Percentiles rank a stretch among this genome's conserved stretches.
Evolutionary conservation across 2,329 filamentous ascomycete genomes (phyloP).

Genomic region (Pseudogymnoascus sp.): DNA sequence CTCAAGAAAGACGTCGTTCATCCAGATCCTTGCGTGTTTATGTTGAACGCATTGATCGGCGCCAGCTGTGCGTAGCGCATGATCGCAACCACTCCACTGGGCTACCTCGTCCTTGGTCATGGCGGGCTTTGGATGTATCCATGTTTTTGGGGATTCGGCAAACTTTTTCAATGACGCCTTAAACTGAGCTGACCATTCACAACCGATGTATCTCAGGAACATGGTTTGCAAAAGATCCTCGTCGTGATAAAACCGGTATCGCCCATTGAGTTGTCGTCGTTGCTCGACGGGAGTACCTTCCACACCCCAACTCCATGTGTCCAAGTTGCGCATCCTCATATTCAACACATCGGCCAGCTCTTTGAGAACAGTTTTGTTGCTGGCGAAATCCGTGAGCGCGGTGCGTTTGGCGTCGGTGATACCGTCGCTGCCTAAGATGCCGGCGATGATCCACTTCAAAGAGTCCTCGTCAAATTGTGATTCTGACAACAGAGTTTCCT

Average conservation of each 20-base stretch:
- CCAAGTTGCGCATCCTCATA: conserved; percentile 45
- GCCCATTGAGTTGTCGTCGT: conserved; percentile 49
- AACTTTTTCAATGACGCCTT: conserved; percentile 32
- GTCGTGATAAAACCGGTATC: conserved; percentile 54
- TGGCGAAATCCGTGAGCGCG: conserved; percentile 44
- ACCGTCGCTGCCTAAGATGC: conserved; percentile 45
- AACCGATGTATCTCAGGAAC: conserved; percentile 47
- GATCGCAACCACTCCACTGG: background rate
- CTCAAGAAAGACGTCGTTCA: conserved; percentile 47
- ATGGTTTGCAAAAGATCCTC: conserved; percentile 51
- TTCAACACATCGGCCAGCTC: conserved; percentile 53
- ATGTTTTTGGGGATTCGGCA: conserved; percentile 13
- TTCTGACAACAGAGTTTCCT: conserved; percentile 16
- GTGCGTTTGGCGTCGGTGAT: conserved; percentile 45
- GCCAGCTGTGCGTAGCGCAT: background rate
- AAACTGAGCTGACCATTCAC: conserved; percentile 43
- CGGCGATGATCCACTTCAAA: conserved; percentile 41
- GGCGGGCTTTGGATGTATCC: conserved; percentile 24
- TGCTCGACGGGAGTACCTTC: conserved; percentile 42
- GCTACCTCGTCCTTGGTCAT: conserved; percentile 26
- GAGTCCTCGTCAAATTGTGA: conserved; percentile 36
- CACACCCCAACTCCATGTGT: conserved; percentile 46
- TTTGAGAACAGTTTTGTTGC: conserved; percentile 42
- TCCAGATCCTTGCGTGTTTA: conserved; percentile 39
- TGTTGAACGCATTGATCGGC: conserved; percentile 27